Base-by-base conservation (phyloP, 2,329 filamentous ascomycete genomes). In the Berkeleyomyces basicola region DNA sequence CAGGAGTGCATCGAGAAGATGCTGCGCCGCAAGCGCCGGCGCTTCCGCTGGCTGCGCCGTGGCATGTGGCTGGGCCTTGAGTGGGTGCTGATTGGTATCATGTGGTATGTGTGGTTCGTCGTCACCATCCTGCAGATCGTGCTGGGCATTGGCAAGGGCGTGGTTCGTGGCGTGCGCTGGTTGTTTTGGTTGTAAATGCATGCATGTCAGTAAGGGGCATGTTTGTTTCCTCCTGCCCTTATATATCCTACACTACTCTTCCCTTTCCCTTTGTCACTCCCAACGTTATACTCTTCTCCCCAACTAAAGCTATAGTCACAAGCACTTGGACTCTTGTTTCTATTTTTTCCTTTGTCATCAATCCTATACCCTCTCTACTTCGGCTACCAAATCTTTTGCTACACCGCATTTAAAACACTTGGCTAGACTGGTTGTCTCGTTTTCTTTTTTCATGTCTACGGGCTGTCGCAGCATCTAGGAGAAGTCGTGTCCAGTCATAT, bases 21-120 rank as follows among this genome's bases (percentile, higher is more conserved):
- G 77, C 79, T 90, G 60, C 79, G 88, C 64, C 79, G 87, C 64
- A 79, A 90, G 61, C 78, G 83, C 11, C 73, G 83, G 39, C 74
- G 82, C 63, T 83, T 93, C 69, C 79, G 88, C 62, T 90, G 89
- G 83, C 73, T 90, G 33, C 78, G 89, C 46, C 78, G 88, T 11
- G 82, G 84, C 0, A 85, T 89, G 11, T 97, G 90, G 81, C 83
- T 90, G 62, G 74, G 86, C 23, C 82, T 96, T 14, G 92, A 97
- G 76, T 96, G 90, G 90, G 76, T 83, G 59, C 79, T 97, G 16
- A 83, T 97, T 46, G 88, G 87, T 3, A 82, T 95, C 68, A 89
- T 97, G 84, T 96, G 93, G 90, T 90, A 87, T 73, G 85, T 95
- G 14, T 97, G 92, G 90, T 82, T 95, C 64, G 77, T 95, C 42